Base-by-base conservation (phyloP, 371 early-diverging fungal genomes). In the Mortierella sp. region DNA sequence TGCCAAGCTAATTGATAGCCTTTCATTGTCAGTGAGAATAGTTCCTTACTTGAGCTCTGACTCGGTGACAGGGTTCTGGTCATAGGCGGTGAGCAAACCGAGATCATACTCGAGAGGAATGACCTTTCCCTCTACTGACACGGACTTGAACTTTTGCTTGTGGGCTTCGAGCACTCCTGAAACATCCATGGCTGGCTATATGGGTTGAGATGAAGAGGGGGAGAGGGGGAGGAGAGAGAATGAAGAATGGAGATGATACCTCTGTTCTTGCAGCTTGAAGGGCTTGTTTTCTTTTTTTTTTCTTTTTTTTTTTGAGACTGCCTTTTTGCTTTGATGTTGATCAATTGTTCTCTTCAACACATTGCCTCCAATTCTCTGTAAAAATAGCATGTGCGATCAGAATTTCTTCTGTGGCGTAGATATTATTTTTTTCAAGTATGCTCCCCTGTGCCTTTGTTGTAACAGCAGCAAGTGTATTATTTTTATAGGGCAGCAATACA, bases 41-140 rank as follows among this genome's bases (percentile, higher is more conserved):
- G 47, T 31, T 31, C 28, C 83, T 84, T 91, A 93, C 91, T 85
- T 90, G 71, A 95, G 89, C 75, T 89, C 90, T 50, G 87, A 85
- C 72, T 92, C 93, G 76, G 96, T 94, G 11, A 98, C 84, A 54
- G 96, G 90, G 89, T 96, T 97, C 52, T 91, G 91, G 90, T 99
- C 98, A 78, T 92, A 95, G 44, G 92, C 95, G 38, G 93, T 87
- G 44, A 99, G 90, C 68, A 94, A 90, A 50, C 95, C 97, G 58
- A 97, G 90, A 90, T 99, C 98, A 77, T 94, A 93, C 72, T 96
- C 96, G 70, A 97, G 89, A 44, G 98, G 97, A 48, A 97, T 92
- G 70, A 94, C 89, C 81, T 94, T 95, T 74, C 86, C 88, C 75
- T 94, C 93, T 9, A 93, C 94, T 47, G 90, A 89, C 73, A 94